These are phyloP conservation scores for Dichomitus squalens DNA, from an alignment of 1,284 basidiomycete genomes.

Conservation along the genomic window DNA sequence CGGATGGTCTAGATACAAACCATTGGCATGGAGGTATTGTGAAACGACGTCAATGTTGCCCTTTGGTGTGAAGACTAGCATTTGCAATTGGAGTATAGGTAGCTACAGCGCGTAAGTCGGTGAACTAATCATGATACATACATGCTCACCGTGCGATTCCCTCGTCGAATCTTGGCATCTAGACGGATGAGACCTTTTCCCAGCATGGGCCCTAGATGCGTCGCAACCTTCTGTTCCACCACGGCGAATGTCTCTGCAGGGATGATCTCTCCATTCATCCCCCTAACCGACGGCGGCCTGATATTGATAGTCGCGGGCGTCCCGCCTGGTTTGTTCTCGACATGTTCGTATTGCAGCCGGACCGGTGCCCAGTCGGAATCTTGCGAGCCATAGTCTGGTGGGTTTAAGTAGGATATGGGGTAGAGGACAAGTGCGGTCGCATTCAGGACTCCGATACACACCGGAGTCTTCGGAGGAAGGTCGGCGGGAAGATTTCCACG, in stretches of 20 bases:
- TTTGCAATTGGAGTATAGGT: conserved; percentile 79
- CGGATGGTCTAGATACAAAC: conserved; percentile 84
- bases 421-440: conserved; percentile 86
- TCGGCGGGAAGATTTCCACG: conserved; percentile 38
- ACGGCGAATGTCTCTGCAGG: conserved; percentile 78
- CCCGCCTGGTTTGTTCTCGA: conserved; percentile 53
- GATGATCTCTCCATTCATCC: conserved; percentile 50
- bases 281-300: conserved; percentile 59
- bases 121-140: not conserved
- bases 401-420: conserved; percentile 72
- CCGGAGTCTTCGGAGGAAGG: conserved; percentile 72
- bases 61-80: conserved; percentile 91
- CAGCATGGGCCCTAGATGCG: conserved; percentile 78
- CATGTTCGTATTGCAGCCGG: conserved; percentile 73
- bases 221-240: conserved; percentile 82
- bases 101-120: conserved; percentile 46
- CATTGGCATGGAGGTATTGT: conserved; percentile 67
- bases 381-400: conserved; percentile 43
- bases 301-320: conserved; percentile 80
- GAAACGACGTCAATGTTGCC: conserved; percentile 86
- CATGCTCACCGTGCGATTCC: conserved; percentile 57
- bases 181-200: conserved; percentile 81
- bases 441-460: conserved; percentile 87
- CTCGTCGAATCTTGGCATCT: conserved; percentile 78
- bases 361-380: conserved; percentile 78